phyloP scores from a whole-genome alignment of 169 alveolate genomes.

The Cryptosporidium sp. region DNA sequence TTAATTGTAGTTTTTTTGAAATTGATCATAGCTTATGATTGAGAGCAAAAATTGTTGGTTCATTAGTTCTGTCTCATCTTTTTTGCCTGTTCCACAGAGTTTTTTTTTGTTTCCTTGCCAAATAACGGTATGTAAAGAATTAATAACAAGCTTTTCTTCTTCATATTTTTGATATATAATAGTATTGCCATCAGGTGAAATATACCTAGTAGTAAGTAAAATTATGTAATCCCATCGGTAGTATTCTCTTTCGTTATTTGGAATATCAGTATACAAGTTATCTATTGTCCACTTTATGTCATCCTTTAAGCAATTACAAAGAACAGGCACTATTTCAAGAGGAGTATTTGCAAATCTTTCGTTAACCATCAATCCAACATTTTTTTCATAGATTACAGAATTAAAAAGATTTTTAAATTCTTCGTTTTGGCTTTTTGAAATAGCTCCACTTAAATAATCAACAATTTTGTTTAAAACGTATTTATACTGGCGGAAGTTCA shows the following conservation, averaged over 20 bases:
- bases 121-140: conserved; percentile 23
- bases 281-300: conserved; percentile 58
- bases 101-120: conserved; percentile 52
- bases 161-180: conserved; percentile 31
- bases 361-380: conserved; percentile 52
- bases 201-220: conserved; percentile 20
- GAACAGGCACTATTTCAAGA: conserved; percentile 42
- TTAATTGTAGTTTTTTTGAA: conserved; percentile 19
- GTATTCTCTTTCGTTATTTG: conserved; percentile 43
- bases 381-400: conserved; percentile 29
- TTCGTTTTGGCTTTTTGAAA: neutral
- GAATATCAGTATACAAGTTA: conserved; percentile 27
- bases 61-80: conserved; percentile 38
- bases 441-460: neutral
- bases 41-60: conserved; percentile 44
- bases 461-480: neutral
- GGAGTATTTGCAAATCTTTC: conserved; percentile 53
- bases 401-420: conserved; percentile 29
- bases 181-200: conserved; percentile 3
- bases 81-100: conserved; percentile 35
- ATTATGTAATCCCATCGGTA: conserved; percentile 61
- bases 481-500: conserved; percentile 54
- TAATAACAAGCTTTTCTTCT: conserved; percentile 37
- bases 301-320: conserved; percentile 34
- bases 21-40: conserved; percentile 31